phyloP scores from a whole-genome alignment of 495 filamentous ascomycete genomes.

The Talaromyces wortmannii region DNA sequence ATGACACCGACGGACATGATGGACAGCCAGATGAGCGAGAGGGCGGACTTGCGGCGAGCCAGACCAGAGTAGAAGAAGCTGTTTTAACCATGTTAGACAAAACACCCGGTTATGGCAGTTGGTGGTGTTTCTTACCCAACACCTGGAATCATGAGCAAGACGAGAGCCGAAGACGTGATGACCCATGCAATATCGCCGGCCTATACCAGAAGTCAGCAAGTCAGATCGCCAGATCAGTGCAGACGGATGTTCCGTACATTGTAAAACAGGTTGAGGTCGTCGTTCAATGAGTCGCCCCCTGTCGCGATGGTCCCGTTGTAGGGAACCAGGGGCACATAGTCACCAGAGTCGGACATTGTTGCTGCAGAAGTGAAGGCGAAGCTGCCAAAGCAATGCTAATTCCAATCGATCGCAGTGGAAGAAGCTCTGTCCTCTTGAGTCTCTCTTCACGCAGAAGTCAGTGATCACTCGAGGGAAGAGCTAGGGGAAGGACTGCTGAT shows the following conservation, averaged over 20 bases:
- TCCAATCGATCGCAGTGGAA: not conserved
- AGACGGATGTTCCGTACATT: conserved; percentile 48
- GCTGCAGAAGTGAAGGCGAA: not conserved
- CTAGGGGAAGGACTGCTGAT: not conserved
- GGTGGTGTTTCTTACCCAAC: conserved; percentile 52
- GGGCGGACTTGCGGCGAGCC: conserved; percentile 90
- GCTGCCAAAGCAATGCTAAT: not conserved
- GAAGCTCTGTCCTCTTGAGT: too few species aligned
- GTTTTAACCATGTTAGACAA: not conserved
- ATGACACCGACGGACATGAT: conserved; percentile 89
- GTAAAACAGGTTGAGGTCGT: conserved; percentile 79
- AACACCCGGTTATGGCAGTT: not conserved
- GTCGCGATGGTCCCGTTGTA: conserved; percentile 60
- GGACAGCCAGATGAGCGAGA: conserved; percentile 94
- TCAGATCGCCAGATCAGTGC: not conserved
- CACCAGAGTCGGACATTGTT: conserved; percentile 5
- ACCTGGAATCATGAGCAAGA: conserved; percentile 96
- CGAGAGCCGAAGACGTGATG: conserved; percentile 78
- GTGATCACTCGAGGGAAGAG: not conserved
- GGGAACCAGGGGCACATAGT: conserved; percentile 21
- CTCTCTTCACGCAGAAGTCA: not conserved
- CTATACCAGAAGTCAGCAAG: conserved; percentile 31
- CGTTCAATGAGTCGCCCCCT: conserved; percentile 67
- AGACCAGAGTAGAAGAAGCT: conserved; percentile 98
- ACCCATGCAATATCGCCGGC: conserved; percentile 91